Base-by-base conservation (phyloP, 148 eudicot species). In the Oxyria digyna region DNA sequence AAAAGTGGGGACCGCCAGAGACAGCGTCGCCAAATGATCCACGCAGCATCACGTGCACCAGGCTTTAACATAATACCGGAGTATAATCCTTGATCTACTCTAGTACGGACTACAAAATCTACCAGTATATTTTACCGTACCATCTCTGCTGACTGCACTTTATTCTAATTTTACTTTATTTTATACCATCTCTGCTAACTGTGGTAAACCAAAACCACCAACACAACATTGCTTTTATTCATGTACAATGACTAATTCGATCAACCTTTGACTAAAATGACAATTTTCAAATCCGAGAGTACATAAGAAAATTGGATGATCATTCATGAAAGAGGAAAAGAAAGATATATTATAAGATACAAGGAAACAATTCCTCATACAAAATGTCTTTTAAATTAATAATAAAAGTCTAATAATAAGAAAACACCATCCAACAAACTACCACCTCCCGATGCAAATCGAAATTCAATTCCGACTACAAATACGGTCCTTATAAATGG, bases 401-500 rank as follows among this genome's bases (percentile, higher is more conserved):
- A 59, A 59, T 31, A 35, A 35, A 15, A 59, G 37, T 29, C 37
- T 31, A 59, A 59, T 27, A 59, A 18, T 38, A 59, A 59, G n/a
- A n/a, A 59, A 59, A 59, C 38, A 59, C 13, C 65, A 59, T 59
- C 65, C 37, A 59, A 6, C 18, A 59, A 27, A 59, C 38, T 59
- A 27, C 65, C 65, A 59, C 65, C 65, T 59, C 65, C 65, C 1
- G 18, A 29, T 29, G 38, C 38, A 59, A 59, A 38, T 26, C 65
- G 31, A 27, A 29, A 59, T 59, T 29, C 65, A 15, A 9, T 14
- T 59, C 65, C 37, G 38, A 59, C 35, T 57, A 11, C n/a, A 27
- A 57, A 27, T 8, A 6, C 17, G 15, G 63, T 55, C 27, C 6
- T 26, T 26, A 55, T 14, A 17, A 27, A 3, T 59, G 38, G 65